Evolutionary conservation across 1,284 basidiomycete species (phyloP).

Genomic region (Blastosporella zonata): DNA sequence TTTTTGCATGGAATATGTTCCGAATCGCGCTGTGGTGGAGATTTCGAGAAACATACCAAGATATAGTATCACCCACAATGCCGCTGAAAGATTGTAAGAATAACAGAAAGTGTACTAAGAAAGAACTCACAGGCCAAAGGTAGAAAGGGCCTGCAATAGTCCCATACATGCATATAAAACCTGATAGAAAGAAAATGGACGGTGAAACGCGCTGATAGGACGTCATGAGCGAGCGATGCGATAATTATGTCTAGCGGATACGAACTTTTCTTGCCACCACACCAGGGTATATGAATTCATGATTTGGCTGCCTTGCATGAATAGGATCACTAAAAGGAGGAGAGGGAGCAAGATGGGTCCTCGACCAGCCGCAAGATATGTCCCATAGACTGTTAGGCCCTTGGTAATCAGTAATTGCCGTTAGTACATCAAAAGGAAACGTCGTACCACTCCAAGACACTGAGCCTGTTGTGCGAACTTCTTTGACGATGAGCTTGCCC

Average conservation of each 20-base stretch:
- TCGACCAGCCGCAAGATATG: conserved; percentile 64
- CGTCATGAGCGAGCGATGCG: conserved; percentile 2
- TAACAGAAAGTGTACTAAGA: neutral
- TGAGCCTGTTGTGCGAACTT: conserved; percentile 64
- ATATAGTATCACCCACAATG: conserved; percentile 52
- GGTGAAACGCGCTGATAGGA: conserved; percentile 41
- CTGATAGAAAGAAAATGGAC: conserved; percentile 63
- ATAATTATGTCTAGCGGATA: conserved; percentile 10
- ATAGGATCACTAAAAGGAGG: conserved; percentile 49
- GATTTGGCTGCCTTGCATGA: conserved; percentile 65
- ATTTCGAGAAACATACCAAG: conserved; percentile 56
- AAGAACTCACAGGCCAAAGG: conserved; percentile 51
- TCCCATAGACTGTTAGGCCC: conserved; percentile 53
- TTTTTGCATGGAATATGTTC: conserved; percentile 64
- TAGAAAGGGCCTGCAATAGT: conserved; percentile 57
- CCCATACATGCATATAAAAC: conserved; percentile 70
- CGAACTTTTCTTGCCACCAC: conserved; percentile 71
- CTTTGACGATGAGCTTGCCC: conserved; percentile 60
- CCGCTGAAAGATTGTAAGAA: conserved; percentile 38
- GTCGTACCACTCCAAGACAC: conserved; percentile 51
- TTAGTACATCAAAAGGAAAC: neutral
- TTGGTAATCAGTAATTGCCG: neutral
- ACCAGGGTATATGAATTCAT: conserved; percentile 61
- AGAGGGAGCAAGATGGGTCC: conserved; percentile 56
- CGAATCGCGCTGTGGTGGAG: conserved; percentile 53